Evolutionary conservation across 148 eudicot species (phyloP).

Genomic region (Arctostaphylos glauca): DNA sequence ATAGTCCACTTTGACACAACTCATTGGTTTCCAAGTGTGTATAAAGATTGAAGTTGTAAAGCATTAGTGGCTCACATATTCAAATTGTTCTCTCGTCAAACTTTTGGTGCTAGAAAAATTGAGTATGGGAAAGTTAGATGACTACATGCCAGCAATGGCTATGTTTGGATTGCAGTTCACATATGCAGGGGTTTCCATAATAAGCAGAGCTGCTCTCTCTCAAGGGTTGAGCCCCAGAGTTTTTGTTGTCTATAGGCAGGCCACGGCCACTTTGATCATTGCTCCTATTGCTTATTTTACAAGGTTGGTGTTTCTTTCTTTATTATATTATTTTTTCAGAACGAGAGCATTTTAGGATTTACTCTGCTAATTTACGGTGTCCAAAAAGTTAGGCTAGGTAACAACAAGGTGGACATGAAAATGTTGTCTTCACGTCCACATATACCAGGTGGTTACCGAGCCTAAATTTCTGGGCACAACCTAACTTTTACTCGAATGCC

Average conservation of each 20-base stretch:
- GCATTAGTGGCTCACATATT: too few relatives aligned
- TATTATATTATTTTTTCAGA: too few relatives aligned
- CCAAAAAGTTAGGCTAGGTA: neutral
- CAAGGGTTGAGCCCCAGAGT: slow-evolving; percentile 61
- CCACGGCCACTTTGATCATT: slow-evolving; percentile 51
- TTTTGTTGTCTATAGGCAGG: slow-evolving; percentile 67
- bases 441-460: neutral
- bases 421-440: too few relatives aligned
- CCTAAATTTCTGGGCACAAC: neutral
- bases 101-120: neutral
- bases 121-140: slow-evolving; percentile 35
- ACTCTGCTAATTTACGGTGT: neutral
- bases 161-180: slow-evolving; percentile 51
- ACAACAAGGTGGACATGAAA: too few relatives aligned
- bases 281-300: slow-evolving; percentile 55
- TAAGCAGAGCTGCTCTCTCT: slow-evolving; percentile 26
- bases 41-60: neutral
- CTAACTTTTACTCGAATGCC: neutral
- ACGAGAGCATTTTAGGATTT: neutral
- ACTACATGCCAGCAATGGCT: slow-evolving; percentile 46
- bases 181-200: slow-evolving; percentile 42
- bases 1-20: too few relatives aligned
- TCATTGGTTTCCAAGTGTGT: too few relatives aligned
- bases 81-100: neutral
- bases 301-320: slow-evolving; percentile 25